phyloP scores from a whole-genome alignment of 768 basidiomycete species.

The Suillus decipiens region DNA sequence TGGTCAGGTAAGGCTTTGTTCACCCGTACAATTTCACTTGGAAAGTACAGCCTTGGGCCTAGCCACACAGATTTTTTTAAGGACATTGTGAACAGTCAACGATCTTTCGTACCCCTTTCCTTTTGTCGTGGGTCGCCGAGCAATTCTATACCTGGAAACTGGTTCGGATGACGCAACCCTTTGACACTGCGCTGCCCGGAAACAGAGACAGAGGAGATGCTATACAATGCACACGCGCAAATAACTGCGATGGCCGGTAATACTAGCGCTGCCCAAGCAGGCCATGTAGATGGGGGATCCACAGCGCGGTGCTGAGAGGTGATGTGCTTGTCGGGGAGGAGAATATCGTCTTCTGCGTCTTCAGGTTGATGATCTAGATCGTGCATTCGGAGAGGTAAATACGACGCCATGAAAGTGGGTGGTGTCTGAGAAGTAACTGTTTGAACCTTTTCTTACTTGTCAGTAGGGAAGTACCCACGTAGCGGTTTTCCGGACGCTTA shows the following conservation, averaged over 20 bases:
- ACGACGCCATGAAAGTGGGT: not conserved
- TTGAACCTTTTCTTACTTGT: not conserved
- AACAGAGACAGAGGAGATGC: not conserved
- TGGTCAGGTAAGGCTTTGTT: slow-evolving; percentile 8
- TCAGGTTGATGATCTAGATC: not conserved
- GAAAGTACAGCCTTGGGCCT: not conserved
- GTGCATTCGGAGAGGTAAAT: not conserved
- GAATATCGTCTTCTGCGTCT: not conserved
- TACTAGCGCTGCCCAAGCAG: not conserved
- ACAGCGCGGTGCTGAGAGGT: not conserved
- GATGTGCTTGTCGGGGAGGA: not conserved
- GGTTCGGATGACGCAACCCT: not conserved
- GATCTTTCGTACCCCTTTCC: not conserved
- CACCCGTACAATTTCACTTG: slow-evolving; percentile 4
- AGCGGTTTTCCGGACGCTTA: not conserved
- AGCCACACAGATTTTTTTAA: not conserved
- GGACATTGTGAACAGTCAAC: too few species aligned
- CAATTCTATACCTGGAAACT: not conserved
- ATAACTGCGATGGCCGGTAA: not conserved
- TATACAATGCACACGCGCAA: not conserved
- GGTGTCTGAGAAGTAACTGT: not conserved
- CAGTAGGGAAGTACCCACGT: not conserved
- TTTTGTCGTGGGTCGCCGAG: not conserved
- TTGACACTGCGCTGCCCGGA: not conserved
- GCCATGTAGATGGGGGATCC: not conserved